Conservation (phyloP, 495 filamentous ascomycete species). For the Diplogelasinospora grovesii region DNA sequence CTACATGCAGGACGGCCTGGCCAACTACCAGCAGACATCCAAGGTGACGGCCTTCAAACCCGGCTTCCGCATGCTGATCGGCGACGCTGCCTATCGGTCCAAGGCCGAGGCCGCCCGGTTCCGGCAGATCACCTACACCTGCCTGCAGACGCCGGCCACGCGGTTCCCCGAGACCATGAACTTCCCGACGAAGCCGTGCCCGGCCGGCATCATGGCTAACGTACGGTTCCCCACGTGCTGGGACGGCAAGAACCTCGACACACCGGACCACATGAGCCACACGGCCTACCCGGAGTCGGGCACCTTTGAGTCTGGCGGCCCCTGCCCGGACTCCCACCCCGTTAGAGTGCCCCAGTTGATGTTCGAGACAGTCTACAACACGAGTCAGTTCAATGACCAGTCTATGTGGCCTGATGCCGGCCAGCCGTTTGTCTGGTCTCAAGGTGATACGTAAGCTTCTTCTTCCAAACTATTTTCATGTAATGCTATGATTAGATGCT, state of each 20-base stretch:
- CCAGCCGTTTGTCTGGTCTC: constrained; percentile 43
- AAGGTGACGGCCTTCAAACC: constrained; percentile 41
- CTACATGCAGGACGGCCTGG: constrained; percentile 39
- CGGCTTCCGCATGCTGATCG: constrained; percentile 38
- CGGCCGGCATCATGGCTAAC: constrained; percentile 30
- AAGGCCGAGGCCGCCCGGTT: constrained; percentile 28
- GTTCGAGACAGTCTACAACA: constrained; percentile 34
- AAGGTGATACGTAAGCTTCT: constrained; percentile 22
- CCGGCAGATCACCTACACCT: constrained; percentile 33
- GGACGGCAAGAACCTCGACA: constrained; percentile 16
- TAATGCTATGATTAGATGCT: no score
- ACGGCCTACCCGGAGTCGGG: constrained; percentile 32
- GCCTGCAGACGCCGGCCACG: constrained; percentile 18
- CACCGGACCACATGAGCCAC: constrained; percentile 27
- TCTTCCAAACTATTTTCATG: no score
- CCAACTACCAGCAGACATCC: constrained; percentile 31
- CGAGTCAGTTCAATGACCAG: constrained; percentile 28
- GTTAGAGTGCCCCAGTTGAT: constrained; percentile 31
- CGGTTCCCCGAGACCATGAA: constrained; percentile 21
- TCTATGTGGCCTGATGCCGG: constrained; percentile 38
- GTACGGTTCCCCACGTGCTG: constrained; percentile 24
- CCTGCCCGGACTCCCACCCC: constrained; percentile 28
- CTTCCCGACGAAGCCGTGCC: constrained; percentile 27
- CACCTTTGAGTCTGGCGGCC: constrained; percentile 30
- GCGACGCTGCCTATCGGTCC: constrained; percentile 26